These are phyloP conservation scores for Wallacemonas sp. DNA, from an alignment of 208 protist genomes.

Conservation along the genomic window DNA sequence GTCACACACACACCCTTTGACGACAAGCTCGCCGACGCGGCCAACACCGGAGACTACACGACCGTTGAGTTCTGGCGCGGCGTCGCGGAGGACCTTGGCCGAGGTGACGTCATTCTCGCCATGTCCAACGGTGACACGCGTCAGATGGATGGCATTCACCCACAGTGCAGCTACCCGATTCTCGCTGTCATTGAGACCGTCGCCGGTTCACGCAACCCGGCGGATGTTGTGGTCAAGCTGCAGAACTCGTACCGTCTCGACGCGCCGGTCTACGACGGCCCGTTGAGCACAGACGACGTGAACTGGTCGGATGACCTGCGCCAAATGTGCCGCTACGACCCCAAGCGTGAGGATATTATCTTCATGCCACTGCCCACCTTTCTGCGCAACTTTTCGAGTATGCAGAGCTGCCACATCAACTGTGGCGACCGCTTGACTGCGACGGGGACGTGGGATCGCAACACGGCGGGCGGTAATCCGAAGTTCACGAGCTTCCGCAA, in stretches of 20 bases:
- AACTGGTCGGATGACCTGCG: constrained; percentile 70
- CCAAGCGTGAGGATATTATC: constrained; percentile 44
- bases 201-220: constrained; percentile 36
- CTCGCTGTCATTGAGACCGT: constrained; percentile 66
- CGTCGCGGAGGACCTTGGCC: constrained; percentile 53
- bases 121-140: constrained; percentile 51
- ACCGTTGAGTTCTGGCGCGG: constrained; percentile 68
- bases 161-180: constrained; percentile 80
- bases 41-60: constrained; percentile 61
- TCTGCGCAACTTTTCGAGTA: constrained; percentile 76
- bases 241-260: constrained; percentile 62
- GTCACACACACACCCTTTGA: constrained; percentile 79
- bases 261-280: constrained; percentile 58
- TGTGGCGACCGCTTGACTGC: constrained; percentile 80
- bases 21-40: constrained; percentile 64
- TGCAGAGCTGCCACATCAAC: constrained; percentile 85
- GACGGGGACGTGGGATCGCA: constrained; percentile 53
- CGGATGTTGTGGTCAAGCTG: constrained; percentile 71
- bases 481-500: constrained; percentile 84
- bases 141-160: constrained; percentile 66
- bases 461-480: constrained; percentile 73
- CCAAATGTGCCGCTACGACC: constrained; percentile 57
- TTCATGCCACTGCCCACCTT: constrained; percentile 78
- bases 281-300: constrained; percentile 45
- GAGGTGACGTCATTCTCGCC: constrained; percentile 76